These are phyloP conservation scores for Aspergillus saccharolyticus DNA, from an alignment of 495 filamentous ascomycete genomes.

Conservation along the genomic window DNA sequence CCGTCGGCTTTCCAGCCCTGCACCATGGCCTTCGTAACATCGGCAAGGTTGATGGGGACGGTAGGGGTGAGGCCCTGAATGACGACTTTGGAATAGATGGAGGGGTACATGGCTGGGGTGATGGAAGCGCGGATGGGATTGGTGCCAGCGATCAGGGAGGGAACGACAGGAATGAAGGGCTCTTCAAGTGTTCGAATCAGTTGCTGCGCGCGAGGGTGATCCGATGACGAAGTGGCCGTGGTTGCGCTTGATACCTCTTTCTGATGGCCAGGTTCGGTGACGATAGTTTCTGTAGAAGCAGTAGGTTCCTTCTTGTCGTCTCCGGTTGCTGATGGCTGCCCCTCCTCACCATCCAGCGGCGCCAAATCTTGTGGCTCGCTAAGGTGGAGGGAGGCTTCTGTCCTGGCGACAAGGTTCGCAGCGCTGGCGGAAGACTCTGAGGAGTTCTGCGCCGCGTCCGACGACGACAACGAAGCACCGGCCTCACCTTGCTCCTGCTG, in stretches of 20 bases:
- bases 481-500: background rate
- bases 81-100: constrained; percentile 85
- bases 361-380: constrained; percentile 18
- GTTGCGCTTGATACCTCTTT: constrained; percentile 16
- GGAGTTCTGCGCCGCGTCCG: background rate
- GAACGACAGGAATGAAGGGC: constrained; percentile 54
- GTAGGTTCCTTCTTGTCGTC: constrained; percentile 1
- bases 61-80: constrained; percentile 69
- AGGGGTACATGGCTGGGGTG: constrained; percentile 62
- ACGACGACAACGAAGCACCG: background rate
- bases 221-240: background rate
- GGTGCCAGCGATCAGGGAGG: constrained; percentile 60
- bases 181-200: constrained; percentile 20
- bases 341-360: background rate
- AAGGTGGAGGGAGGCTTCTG: constrained; percentile 23
- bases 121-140: constrained; percentile 73
- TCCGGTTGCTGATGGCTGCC: background rate
- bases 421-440: background rate
- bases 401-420: constrained; percentile 4
- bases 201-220: background rate
- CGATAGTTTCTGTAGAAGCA: constrained; percentile 30
- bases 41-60: constrained; percentile 79
- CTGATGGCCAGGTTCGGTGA: constrained; percentile 29
- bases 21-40: constrained; percentile 77
- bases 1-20: constrained; percentile 91